Conservation (phyloP, 108 stramenopile species). For the Chaetoceros muelleri region DNA sequence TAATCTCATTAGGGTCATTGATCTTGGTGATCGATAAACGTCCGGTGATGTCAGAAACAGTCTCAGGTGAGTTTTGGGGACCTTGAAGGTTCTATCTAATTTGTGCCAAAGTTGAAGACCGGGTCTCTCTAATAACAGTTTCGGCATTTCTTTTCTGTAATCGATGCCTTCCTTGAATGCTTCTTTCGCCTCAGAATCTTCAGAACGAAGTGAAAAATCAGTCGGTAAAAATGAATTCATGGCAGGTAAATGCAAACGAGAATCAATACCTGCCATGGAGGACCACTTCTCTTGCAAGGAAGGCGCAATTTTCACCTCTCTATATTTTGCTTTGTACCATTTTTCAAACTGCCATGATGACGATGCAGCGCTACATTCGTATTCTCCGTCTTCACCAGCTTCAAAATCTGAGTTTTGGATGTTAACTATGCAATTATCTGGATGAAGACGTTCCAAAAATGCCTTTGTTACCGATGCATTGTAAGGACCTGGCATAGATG, state of each 20-base stretch:
- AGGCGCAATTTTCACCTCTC: constrained; percentile 23
- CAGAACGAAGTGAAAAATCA: constrained; percentile 70
- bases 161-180: constrained; percentile 27
- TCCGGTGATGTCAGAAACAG: constrained; percentile 56
- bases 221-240: constrained; percentile 73
- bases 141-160: constrained; percentile 21
- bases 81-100: constrained; percentile 67
- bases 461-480: constrained; percentile 44
- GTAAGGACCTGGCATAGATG: constrained; percentile 33
- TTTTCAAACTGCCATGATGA: constrained; percentile 53
- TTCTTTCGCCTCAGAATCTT: constrained; percentile 25
- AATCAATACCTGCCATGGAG: constrained; percentile 32
- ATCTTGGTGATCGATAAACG: constrained; percentile 59
- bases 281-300: constrained; percentile 56
- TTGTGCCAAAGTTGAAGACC: constrained; percentile 74
- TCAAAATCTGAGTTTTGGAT: constrained; percentile 49
- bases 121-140: constrained; percentile 35
- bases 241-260: constrained; percentile 51
- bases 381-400: constrained; percentile 18
- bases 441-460: constrained; percentile 63
- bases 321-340: constrained; percentile 88
- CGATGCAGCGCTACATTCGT: constrained; percentile 10
- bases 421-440: constrained; percentile 60
- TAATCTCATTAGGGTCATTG: constrained; percentile 74
- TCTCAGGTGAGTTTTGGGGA: constrained; percentile 62